Evolutionary conservation across 1,284 basidiomycete species (phyloP).

Genomic region (Serendipita sp.): DNA sequence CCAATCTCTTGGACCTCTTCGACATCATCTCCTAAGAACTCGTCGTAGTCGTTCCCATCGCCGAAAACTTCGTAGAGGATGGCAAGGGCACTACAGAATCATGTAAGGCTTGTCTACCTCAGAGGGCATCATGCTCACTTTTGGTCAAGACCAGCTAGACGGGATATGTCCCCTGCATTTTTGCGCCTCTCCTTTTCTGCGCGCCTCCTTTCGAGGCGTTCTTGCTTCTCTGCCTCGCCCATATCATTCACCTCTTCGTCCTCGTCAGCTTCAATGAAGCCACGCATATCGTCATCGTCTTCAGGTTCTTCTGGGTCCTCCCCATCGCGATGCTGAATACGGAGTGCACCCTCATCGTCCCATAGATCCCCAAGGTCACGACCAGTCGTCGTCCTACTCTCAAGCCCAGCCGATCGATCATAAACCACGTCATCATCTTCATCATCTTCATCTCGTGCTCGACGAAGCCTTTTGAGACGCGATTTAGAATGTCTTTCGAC

Average conservation of each 20-base stretch:
- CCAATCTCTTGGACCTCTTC: conserved; percentile 49
- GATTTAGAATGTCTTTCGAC: conserved; percentile 1
- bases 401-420: background rate
- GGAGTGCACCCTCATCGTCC: background rate
- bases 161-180: conserved; percentile 52
- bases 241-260: conserved; percentile 72
- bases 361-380: background rate
- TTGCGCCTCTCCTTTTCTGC: conserved; percentile 51
- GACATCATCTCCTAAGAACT: conserved; percentile 72
- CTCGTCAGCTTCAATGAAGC: conserved; percentile 77
- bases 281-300: conserved; percentile 43
- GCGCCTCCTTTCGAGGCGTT: conserved; percentile 56
- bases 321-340: background rate
- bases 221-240: conserved; percentile 54
- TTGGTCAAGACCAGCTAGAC: conserved; percentile 75
- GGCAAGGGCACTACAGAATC: conserved; percentile 68
- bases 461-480: background rate
- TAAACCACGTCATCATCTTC: background rate
- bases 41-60: conserved; percentile 92
- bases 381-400: background rate
- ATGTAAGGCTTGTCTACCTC: conserved; percentile 15
- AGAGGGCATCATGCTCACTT: conserved; percentile 38
- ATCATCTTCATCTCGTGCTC: conserved; percentile 1
- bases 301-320: conserved; percentile 46
- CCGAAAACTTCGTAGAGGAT: conserved; percentile 97